These are phyloP conservation scores for Vickermania ingenoplastis DNA, from an alignment of 208 protist genomes.

Conservation along the genomic window DNA sequence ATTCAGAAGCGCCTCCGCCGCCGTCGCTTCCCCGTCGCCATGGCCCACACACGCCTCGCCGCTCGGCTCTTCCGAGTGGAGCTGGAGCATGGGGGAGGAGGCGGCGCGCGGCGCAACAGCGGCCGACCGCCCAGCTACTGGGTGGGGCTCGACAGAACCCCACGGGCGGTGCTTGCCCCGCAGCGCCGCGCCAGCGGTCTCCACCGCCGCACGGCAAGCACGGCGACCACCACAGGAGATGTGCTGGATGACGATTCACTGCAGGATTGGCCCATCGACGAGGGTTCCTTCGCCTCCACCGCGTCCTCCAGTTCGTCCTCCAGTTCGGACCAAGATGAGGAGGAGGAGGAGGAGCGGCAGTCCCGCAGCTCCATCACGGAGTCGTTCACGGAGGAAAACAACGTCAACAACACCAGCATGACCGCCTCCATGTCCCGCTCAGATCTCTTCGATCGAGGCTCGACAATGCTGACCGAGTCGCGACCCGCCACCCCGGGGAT, in stretches of 20 bases:
- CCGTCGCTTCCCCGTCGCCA: conserved; percentile 25
- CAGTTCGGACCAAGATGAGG: too few species aligned
- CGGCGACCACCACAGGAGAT: neutral
- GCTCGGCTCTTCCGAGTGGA: conserved; percentile 17
- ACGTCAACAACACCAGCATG: neutral
- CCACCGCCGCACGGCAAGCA: neutral
- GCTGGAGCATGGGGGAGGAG: conserved; percentile 1
- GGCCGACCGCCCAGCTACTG: neutral
- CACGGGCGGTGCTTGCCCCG: too few species aligned
- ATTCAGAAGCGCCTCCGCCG: conserved; percentile 19
- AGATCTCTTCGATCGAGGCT: neutral
- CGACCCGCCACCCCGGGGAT: neutral
- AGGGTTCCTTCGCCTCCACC: neutral
- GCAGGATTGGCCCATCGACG: neutral
- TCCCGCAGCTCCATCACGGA: neutral
- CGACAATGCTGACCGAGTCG: too few species aligned
- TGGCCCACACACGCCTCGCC: conserved; percentile 26
- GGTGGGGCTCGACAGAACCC: too few species aligned
- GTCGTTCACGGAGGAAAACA: too few species aligned
- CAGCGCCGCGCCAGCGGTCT: neutral
- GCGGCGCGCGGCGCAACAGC: neutral
- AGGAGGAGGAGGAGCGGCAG: too few species aligned
- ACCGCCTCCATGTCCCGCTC: neutral
- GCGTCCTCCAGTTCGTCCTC: neutral
- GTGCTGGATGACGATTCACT: neutral